Evolutionary conservation across 192 early-diverging fungal species (phyloP).

Genomic region (Backusella tuberculispora): DNA sequence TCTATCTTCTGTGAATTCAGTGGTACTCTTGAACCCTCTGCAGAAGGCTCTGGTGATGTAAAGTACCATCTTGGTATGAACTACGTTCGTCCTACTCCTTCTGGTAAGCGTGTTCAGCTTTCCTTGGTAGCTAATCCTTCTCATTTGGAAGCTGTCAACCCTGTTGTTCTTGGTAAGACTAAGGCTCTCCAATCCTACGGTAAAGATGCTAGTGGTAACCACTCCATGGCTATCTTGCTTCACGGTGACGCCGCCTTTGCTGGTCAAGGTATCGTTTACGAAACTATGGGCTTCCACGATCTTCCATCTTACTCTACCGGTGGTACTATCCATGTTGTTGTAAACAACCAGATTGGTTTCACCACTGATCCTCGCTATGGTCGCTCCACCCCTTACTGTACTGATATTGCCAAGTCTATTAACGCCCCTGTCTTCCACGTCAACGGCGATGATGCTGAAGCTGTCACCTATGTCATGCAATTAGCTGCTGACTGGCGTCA

Average conservation of each 20-base stretch:
- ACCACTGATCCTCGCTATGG: slow-evolving; percentile 97
- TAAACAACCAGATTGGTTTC: slow-evolving; percentile 99
- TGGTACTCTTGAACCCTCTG: slow-evolving; percentile 80
- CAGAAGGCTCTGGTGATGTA: slow-evolving; percentile 97
- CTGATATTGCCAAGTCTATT: slow-evolving; percentile 96
- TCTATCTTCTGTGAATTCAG: slow-evolving; percentile 99
- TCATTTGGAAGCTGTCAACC: slow-evolving; percentile 97
- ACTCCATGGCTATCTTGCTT: slow-evolving; percentile 91
- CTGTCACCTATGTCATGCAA: slow-evolving; percentile 93
- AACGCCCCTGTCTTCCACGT: slow-evolving; percentile 98
- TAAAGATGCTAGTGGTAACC: slow-evolving; percentile 80
- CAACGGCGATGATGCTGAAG: slow-evolving; percentile 97
- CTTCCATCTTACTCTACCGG: slow-evolving; percentile 95
- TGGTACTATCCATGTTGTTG: slow-evolving; percentile 95
- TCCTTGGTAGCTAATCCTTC: slow-evolving; percentile 99
- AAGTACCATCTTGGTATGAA: slow-evolving; percentile 95
- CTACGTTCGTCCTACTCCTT: slow-evolving; percentile 95
- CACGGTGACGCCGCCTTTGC: slow-evolving; percentile 99
- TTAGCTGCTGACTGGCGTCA: slow-evolving; percentile 96
- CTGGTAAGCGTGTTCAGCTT: slow-evolving; percentile 95
- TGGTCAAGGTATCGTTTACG: slow-evolving; percentile 97
- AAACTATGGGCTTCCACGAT: slow-evolving; percentile 95
- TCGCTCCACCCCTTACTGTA: slow-evolving; percentile 95
- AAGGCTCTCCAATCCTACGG: slow-evolving; percentile 94
- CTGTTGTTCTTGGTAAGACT: slow-evolving; percentile 98